phyloP scores from a whole-genome alignment of 768 basidiomycete species.

The Psilocybe subaeruginosa region DNA sequence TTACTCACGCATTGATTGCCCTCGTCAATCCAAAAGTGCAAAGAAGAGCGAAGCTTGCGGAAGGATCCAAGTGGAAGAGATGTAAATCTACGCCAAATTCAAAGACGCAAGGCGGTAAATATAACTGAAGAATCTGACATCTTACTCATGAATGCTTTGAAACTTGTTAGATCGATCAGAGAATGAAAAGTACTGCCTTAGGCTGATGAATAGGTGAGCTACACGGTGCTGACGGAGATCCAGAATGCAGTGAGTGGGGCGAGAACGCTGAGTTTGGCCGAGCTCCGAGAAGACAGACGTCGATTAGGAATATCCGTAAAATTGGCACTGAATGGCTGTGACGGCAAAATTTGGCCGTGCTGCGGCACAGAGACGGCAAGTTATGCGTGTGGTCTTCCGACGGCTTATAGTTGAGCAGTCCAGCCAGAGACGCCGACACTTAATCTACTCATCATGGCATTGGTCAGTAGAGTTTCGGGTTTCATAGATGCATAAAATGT shows the following conservation, averaged over 20 bases:
- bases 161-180: neutral
- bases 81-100: neutral
- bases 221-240: neutral
- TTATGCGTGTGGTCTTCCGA: no score
- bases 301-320: neutral
- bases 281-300: slow-evolving; percentile 2
- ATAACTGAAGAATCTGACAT: neutral
- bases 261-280: slow-evolving; percentile 6
- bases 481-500: no score
- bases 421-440: no score
- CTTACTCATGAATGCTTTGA: neutral
- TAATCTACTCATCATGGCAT: no score
- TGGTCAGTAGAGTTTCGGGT: no score
- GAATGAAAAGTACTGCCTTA: neutral
- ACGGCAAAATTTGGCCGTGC: no score
- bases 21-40: neutral
- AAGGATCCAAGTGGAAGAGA: neutral
- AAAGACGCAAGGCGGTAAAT: neutral
- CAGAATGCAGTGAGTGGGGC: neutral
- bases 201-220: neutral
- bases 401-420: no score
- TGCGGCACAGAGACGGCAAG: no score
- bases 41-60: neutral
- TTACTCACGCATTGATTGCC: neutral
- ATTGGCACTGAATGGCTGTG: neutral